A percentile compares a stretch with the other conserved stretches of the same genome.
Evolutionary conservation across 148 eudicot genomes (phyloP).

Genomic region (Fagopyrum tataricum): DNA sequence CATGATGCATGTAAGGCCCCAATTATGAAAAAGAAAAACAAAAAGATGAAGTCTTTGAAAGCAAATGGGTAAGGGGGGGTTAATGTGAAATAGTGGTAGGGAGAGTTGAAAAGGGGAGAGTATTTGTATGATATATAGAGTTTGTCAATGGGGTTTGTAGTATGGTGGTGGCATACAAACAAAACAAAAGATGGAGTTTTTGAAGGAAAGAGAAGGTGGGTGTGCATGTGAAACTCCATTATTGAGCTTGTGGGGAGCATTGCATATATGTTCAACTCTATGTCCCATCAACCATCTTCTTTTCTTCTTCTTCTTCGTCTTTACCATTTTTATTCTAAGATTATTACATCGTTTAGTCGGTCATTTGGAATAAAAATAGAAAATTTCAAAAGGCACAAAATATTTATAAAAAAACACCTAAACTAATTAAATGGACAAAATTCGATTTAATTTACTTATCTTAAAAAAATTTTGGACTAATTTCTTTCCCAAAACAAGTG

Average conservation of each 20-base stretch:
- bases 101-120: background rate
- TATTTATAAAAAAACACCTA: no score
- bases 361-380: no score
- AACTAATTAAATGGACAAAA: no score
- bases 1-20: background rate
- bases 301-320: background rate
- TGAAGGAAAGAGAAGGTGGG: conserved; percentile 3
- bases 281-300: background rate
- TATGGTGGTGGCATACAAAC: conserved; percentile 8
- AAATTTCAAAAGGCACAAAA: no score
- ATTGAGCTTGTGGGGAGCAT: conserved; percentile 1
- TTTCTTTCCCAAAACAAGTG: background rate
- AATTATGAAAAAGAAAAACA: background rate
- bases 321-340: no score
- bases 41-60: background rate
- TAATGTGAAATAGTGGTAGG: background rate
- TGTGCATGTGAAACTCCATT: conserved; percentile 4
- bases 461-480: no score
- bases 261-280: background rate
- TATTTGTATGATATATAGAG: background rate
- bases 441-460: no score
- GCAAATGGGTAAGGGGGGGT: conserved; percentile 5
- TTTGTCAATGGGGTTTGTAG: background rate
- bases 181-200: background rate
- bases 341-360: no score